These are phyloP conservation scores for Aspergillus felis DNA, from an alignment of 2,329 filamentous ascomycete genomes.

Conservation along the genomic window DNA sequence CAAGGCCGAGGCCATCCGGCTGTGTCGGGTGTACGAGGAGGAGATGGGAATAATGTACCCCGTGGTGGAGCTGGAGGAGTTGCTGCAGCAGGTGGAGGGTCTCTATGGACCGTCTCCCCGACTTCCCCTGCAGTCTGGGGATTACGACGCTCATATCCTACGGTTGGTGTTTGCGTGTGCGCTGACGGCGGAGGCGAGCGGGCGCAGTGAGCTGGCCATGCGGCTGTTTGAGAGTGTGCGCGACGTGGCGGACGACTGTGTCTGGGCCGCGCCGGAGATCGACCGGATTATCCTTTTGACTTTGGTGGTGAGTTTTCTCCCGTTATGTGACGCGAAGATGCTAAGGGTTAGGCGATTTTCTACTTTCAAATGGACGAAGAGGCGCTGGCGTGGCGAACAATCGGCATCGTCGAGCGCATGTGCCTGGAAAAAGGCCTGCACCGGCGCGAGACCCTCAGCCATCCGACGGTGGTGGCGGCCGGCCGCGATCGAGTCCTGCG, in stretches of 20 bases:
- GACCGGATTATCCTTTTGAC: constrained; percentile 57
- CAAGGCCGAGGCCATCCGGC: constrained; percentile 71
- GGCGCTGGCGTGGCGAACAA: constrained; percentile 79
- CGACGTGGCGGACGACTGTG: constrained; percentile 60
- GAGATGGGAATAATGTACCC: constrained; percentile 91
- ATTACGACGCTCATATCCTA: constrained; percentile 64
- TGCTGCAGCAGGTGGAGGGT: constrained; percentile 64
- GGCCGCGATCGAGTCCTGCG: constrained; percentile 66
- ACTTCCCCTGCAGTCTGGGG: constrained; percentile 13
- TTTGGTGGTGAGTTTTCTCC: constrained; percentile 34
- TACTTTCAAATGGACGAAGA: constrained; percentile 85
- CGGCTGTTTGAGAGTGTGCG: constrained; percentile 74
- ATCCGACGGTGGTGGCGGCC: constrained; percentile 61
- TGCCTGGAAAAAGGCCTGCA: constrained; percentile 81
- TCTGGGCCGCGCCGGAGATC: constrained; percentile 56
- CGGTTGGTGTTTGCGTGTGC: constrained; percentile 79
- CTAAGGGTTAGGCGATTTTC: constrained; percentile 58
- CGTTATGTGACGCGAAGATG: background rate
- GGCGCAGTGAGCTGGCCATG: constrained; percentile 69
- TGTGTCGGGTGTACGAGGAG: constrained; percentile 77
- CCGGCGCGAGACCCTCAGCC: constrained; percentile 66
- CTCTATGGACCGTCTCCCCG: constrained; percentile 46
- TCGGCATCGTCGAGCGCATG: constrained; percentile 75
- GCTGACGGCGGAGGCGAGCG: constrained; percentile 71
- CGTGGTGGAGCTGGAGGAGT: constrained; percentile 64